Evolutionary conservation across 139 green algal species (phyloP).

Genomic region (Coelastrella sp.): DNA sequence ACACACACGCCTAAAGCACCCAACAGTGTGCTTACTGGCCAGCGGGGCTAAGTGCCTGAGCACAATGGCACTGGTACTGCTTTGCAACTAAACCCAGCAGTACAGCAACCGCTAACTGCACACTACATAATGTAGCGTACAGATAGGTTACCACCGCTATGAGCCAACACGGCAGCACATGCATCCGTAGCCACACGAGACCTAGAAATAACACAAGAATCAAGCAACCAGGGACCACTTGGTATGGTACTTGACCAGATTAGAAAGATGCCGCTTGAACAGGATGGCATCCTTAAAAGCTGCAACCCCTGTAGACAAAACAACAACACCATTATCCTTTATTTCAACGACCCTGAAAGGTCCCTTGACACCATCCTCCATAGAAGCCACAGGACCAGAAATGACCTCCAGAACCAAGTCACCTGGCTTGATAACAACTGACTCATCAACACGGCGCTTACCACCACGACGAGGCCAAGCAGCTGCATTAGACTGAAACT

Average conservation of each 20-base stretch:
- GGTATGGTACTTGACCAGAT: background rate
- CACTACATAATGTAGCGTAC: constrained; percentile 15
- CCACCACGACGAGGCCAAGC: background rate
- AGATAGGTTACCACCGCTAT: constrained; percentile 12
- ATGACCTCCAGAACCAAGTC: constrained; percentile 35
- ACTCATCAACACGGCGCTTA: too few relatives aligned
- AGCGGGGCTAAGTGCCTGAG: background rate
- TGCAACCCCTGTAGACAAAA: background rate
- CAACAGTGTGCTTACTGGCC: background rate
- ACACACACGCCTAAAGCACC: background rate
- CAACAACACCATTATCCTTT: background rate
- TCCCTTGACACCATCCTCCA: background rate
- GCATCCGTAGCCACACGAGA: background rate
- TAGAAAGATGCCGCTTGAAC: constrained; percentile 16
- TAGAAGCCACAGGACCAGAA: background rate
- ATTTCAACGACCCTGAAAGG: constrained; percentile 11
- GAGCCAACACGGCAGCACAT: background rate
- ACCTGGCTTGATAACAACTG: background rate
- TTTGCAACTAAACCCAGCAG: background rate
- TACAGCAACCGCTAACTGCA: background rate
- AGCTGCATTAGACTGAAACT: constrained; percentile 16
- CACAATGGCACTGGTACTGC: background rate
- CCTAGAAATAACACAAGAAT: background rate
- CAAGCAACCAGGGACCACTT: constrained; percentile 1
- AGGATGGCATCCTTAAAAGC: background rate